Conservation (phyloP, 2,329 filamentous ascomycete genomes). For the Pyrenophora seminiperda region DNA sequence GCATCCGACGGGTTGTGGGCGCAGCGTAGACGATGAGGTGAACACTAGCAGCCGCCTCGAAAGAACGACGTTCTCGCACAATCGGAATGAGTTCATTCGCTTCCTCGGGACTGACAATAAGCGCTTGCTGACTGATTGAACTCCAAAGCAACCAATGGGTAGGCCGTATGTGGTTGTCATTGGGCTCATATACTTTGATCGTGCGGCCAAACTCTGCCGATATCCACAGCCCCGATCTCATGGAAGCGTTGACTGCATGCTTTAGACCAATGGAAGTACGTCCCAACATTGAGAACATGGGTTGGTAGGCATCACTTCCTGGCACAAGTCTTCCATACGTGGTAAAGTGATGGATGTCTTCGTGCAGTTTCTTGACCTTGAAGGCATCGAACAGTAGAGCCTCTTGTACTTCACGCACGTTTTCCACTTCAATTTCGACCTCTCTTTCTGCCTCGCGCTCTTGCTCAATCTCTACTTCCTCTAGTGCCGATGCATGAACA, state of each 20-base stretch:
- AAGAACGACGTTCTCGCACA: conserved; percentile 35
- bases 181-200: conserved; percentile 45
- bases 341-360: conserved; percentile 54
- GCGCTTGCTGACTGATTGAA: conserved; percentile 50
- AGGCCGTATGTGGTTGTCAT: conserved; percentile 54
- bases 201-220: conserved; percentile 58
- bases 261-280: conserved; percentile 48
- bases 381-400: conserved; percentile 50
- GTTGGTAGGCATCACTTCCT: conserved; percentile 47
- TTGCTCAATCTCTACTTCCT: conserved; percentile 64
- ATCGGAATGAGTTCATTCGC: conserved; percentile 60
- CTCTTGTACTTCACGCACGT: conserved; percentile 60
- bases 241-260: conserved; percentile 22
- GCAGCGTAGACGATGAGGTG: conserved; percentile 64
- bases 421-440: conserved; percentile 63
- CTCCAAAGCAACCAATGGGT: conserved; percentile 69
- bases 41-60: conserved; percentile 20
- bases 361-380: conserved; percentile 55
- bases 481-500: conserved; percentile 57
- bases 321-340: conserved; percentile 52
- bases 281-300: conserved; percentile 52
- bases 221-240: conserved; percentile 43
- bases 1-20: conserved; percentile 65
- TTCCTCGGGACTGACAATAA: conserved; percentile 68
- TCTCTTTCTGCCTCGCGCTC: conserved; percentile 58